Evolutionary conservation across 768 basidiomycete species (phyloP), one percentile per base, ranked within the genome.

Genomic region (Leccinum arenicola): DNA sequence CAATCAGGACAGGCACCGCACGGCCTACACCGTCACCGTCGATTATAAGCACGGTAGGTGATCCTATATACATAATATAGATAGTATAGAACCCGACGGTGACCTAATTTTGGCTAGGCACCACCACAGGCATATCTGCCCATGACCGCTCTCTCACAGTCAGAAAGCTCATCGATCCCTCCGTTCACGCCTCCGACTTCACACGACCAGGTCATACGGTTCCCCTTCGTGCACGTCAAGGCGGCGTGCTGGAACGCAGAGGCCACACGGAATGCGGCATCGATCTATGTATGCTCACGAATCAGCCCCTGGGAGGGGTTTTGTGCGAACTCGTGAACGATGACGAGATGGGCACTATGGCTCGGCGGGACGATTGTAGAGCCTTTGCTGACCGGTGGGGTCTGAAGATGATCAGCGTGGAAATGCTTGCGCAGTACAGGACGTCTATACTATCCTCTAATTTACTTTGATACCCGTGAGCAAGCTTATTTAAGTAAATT

Each of bases 251-350:
- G 57, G 81, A 80, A n/a, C 84, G 97, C 49, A 86, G 85, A 67
- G 97, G 97, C 0, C 97, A 99, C 76, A 99, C 97, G 0, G 97
- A 99, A 72, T 83, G 89, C 51, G 87, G 84, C 6, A 81, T 96
- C 50, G 97, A 99, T 64, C 78, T 99, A 6, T 98, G 96, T 71
- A 72, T 75, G 49, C 78, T 98, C 48, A 86, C 94, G 3, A 49
- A 83, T 82, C 57, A 82, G 54, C 76, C 81, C 14, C 82, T 84
- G 4, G 75, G 76, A 0, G 96, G 95, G 6, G 79, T 98, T 0
- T 82, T 99, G 35, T 98, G 97, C 70, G 97, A 99, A 72, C 77
- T 98, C 38, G 95, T 98, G 15, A 96, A 98, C 56, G 93, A 98
- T 63, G 88, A 98, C 70, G 82, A 82, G 14, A 75, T 82, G 64